Conservation (phyloP, 176 grass and related monocot genomes). For the Triticum urartu region DNA sequence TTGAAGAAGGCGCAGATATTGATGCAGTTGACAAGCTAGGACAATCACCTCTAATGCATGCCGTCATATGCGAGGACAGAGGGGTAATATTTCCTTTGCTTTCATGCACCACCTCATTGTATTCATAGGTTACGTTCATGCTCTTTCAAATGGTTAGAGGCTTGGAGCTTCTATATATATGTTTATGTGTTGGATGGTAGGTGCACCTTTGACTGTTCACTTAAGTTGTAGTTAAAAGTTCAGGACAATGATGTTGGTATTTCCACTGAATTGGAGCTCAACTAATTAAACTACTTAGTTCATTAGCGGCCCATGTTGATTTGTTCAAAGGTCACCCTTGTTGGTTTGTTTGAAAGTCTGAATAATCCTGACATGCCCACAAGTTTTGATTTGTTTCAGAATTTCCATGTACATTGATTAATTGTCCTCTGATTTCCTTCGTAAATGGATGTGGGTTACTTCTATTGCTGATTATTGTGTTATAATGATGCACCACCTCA, state of each 20-base stretch:
- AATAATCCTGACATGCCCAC: too few relatives aligned
- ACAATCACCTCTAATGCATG: slow-evolving; percentile 79
- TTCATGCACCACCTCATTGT: not conserved
- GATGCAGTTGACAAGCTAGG: slow-evolving; percentile 71
- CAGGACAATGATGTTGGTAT: not conserved
- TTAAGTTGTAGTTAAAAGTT: not conserved
- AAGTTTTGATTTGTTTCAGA: too few relatives aligned
- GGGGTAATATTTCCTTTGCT: slow-evolving; percentile 49
- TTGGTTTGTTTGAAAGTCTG: too few relatives aligned
- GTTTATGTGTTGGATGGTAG: not conserved
- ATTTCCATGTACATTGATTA: too few relatives aligned
- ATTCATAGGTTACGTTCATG: not conserved
- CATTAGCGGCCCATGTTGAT: not conserved
- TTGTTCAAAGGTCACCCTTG: too few relatives aligned
- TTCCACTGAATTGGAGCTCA: not conserved
- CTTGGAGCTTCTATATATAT: not conserved
- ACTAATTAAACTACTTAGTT: not conserved
- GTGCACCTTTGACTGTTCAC: not conserved
- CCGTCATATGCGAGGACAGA: slow-evolving; percentile 74
- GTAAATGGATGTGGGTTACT: too few relatives aligned
- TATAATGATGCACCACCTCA: not conserved
- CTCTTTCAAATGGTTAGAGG: not conserved
- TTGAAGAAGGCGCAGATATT: slow-evolving; percentile 95
- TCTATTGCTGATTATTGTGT: too few relatives aligned
- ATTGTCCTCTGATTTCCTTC: too few relatives aligned